A percentile compares a stretch with the other conserved stretches of the same genome.
These are phyloP conservation scores for Thelonectria discophora DNA, from an alignment of 2,329 filamentous ascomycete species.

Conservation along the genomic window DNA sequence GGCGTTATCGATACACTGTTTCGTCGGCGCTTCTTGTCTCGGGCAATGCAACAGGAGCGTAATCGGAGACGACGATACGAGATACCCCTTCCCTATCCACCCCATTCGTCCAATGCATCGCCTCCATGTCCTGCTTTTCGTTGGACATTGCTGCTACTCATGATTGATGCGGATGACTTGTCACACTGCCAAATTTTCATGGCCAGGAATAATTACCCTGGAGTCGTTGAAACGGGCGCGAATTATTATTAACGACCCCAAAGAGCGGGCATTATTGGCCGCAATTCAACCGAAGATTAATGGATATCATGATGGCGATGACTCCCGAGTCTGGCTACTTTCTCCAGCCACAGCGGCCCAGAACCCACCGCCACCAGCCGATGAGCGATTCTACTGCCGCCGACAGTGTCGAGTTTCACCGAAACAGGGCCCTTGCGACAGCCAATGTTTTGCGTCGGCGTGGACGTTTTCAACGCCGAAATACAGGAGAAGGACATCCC, in stretches of 20 bases:
- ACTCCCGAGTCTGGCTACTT: conserved; percentile 15
- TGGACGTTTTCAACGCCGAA: not conserved
- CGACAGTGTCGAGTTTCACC: conserved; percentile 19
- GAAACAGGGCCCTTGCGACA: conserved; percentile 16
- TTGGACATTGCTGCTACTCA: not conserved
- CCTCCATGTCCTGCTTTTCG: not conserved
- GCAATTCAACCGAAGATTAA: conserved; percentile 13
- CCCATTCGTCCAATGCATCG: not conserved
- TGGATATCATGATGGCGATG: conserved; percentile 17
- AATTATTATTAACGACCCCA: not conserved
- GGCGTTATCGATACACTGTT: not conserved
- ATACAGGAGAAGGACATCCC: not conserved
- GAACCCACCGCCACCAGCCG: conserved; percentile 24
- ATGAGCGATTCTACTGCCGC: conserved; percentile 22
- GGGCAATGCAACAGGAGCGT: not conserved
- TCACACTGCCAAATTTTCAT: not conserved
- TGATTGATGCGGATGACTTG: not conserved
- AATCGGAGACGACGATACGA: conserved; percentile 4
- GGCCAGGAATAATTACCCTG: not conserved
- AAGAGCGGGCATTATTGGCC: conserved; percentile 5
- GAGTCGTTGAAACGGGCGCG: not conserved
- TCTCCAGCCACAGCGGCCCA: conserved; percentile 21
- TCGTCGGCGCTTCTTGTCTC: not conserved
- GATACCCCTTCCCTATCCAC: not conserved
- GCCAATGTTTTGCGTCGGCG: conserved; percentile 8